A percentile compares a stretch with the other conserved stretches of the same genome.
Evolutionary conservation across 179 eudicot species (phyloP).

Genomic region (Pouteria campechiana): DNA sequence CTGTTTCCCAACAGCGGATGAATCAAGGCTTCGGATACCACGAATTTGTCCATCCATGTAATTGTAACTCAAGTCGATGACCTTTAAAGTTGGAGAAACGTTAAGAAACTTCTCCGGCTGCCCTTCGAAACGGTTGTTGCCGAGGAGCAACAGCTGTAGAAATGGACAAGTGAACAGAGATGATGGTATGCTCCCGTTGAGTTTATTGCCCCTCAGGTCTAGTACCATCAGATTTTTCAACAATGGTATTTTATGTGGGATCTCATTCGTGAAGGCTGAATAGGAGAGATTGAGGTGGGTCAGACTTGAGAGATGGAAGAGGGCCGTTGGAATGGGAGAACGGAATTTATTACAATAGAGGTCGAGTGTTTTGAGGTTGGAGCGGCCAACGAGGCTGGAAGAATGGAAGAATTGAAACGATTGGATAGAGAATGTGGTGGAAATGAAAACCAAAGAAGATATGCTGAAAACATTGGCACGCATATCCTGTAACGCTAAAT

Average conservation of each 20-base stretch:
- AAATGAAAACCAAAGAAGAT: too few relatives aligned
- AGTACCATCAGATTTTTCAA: conserved; percentile 13
- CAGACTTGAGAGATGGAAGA: too few relatives aligned
- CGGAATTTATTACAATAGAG: too few relatives aligned
- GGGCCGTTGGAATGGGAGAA: too few relatives aligned
- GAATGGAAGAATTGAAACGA: too few relatives aligned
- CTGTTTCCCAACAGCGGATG: conserved; percentile 10
- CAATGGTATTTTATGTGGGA: conserved; percentile 26
- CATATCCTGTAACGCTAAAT: too few relatives aligned
- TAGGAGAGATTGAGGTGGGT: conserved; percentile 15
- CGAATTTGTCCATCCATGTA: conserved; percentile 23
- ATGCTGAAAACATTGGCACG: too few relatives aligned
- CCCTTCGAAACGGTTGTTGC: conserved; percentile 25
- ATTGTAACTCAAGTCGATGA: conserved; percentile 37
- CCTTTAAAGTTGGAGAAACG: background rate
- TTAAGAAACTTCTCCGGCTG: conserved; percentile 5
- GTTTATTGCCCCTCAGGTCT: conserved; percentile 19
- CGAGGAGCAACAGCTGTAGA: conserved; percentile 15
- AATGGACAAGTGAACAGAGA: conserved; percentile 27
- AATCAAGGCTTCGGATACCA: background rate
- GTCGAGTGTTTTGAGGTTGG: too few relatives aligned
- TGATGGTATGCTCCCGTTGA: conserved; percentile 30
- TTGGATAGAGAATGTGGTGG: too few relatives aligned
- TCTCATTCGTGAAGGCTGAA: conserved; percentile 17
- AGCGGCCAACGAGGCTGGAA: too few relatives aligned